These are phyloP conservation scores for Sphagnurus paluster DNA, from an alignment of 1,284 basidiomycete genomes.

Conservation along the genomic window DNA sequence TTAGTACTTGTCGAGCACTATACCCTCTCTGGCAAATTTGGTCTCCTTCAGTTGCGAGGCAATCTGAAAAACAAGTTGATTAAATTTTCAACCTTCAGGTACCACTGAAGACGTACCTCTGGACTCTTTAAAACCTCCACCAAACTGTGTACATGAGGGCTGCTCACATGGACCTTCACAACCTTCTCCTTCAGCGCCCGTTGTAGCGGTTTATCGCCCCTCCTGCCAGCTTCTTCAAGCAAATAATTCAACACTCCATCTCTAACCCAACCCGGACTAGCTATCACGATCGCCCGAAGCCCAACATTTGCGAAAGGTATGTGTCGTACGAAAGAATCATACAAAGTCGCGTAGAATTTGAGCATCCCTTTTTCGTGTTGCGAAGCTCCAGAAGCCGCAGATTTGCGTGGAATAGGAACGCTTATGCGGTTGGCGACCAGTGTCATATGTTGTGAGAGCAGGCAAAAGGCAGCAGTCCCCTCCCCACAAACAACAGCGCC, in stretches of 20 bases:
- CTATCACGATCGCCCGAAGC: constrained; percentile 91
- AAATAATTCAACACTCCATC: constrained; percentile 90
- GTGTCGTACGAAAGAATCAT: constrained; percentile 86
- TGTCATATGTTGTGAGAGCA: constrained; percentile 97
- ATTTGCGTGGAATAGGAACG: constrained; percentile 89
- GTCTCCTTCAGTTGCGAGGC: constrained; percentile 87
- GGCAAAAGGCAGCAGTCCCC: constrained; percentile 91
- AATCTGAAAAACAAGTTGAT: constrained; percentile 27
- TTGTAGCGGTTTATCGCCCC: constrained; percentile 83
- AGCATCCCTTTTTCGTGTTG: constrained; percentile 86
- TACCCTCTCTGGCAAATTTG: constrained; percentile 95
- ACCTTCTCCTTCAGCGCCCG: constrained; percentile 80
- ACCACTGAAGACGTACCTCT: constrained; percentile 59
- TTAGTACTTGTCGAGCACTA: constrained; percentile 81
- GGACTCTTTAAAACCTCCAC: constrained; percentile 95
- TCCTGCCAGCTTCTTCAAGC: constrained; percentile 76
- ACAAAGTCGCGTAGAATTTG: constrained; percentile 85
- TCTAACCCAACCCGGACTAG: constrained; percentile 94
- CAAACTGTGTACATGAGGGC: constrained; percentile 94
- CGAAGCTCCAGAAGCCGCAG: constrained; percentile 75
- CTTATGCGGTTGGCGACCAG: constrained; percentile 91
- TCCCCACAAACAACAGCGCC: constrained; percentile 97
- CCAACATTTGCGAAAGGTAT: constrained; percentile 77
- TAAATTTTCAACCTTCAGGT: not conserved
- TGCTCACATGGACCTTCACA: constrained; percentile 89